Evolutionary conservation across 768 basidiomycete species (phyloP), one percentile per base, ranked within the genome.

Genomic region (Pleurotus tuber-regium): DNA sequence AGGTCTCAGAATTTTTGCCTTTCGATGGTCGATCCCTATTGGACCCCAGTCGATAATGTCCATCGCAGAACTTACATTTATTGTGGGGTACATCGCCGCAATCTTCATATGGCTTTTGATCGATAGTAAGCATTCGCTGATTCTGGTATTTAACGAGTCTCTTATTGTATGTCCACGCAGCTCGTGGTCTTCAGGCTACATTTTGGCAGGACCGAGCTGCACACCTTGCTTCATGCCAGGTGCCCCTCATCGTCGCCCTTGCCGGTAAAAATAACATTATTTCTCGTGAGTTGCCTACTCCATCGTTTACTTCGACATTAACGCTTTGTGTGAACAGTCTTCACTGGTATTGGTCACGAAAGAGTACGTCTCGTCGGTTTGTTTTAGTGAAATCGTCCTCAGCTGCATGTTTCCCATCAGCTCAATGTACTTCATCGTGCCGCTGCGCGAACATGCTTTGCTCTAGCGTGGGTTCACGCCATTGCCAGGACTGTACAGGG

Each of bases 251-350:
- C 39, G 75, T 81, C 9, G 77, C 76, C 4, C 64, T 83, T 7
- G 79, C 78, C 1, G 77, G 76, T 12, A 83, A 83, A 66, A 83
- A 83, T 60, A 82, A 80, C 56, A 54, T 80, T 38, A 73, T 83
- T 39, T 80, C 79, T 8, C 73, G 79, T 78, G 57, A 60, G 65
- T 53, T n/a, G n/a, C 21, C 12, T 18, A 18, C 14, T 29, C 33
- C 26, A 11, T 9, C 35, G 19, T 39, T 21, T 25, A 21, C 31
- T n/a, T n/a, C n/a, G n/a, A n/a, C n/a, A n/a, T n/a, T n/a, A n/a
- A n/a, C n/a, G 24, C 35, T 31, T 23, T 24, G 24, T 4, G n/a
- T 31, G 40, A 38, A 14, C 46, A 80, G 78, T 69, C 59, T 43
- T 81, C 42, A 82, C 78, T 9, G 80, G 82, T 3, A 63, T 83